These are phyloP conservation scores for Gentiana dahurica DNA, from an alignment of 257 asterid genomes.

Conservation along the genomic window DNA sequence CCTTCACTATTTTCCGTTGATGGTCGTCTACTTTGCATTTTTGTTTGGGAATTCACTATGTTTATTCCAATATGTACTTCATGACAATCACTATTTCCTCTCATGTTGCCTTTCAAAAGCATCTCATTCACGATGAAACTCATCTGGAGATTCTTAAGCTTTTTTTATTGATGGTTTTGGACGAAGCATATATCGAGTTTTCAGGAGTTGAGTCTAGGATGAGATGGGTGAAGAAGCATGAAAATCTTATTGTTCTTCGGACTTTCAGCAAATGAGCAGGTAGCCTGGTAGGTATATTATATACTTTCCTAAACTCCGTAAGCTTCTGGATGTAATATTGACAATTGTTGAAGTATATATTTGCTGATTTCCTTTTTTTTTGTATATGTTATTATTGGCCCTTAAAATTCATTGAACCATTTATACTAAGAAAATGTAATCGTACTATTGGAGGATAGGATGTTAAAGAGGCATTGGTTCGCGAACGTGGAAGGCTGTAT, in stretches of 20 bases:
- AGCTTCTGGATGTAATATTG: not conserved
- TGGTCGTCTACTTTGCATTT: too few relatives aligned
- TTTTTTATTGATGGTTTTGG: slow-evolving; percentile 84
- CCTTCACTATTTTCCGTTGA: too few relatives aligned
- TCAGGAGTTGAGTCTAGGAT: slow-evolving; percentile 80
- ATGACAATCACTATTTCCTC: not conserved
- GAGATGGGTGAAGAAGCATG: slow-evolving; percentile 95
- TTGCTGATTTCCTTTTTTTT: too few relatives aligned
- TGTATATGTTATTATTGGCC: not conserved
- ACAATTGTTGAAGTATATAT: too few relatives aligned
- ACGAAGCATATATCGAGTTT: slow-evolving; percentile 94
- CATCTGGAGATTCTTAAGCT: slow-evolving; percentile 58
- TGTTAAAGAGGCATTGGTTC: slow-evolving; percentile 84
- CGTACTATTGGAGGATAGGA: slow-evolving; percentile 25
- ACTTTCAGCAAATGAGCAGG: slow-evolving; percentile 99
- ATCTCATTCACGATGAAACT: slow-evolving; percentile 54
- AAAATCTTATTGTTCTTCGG: slow-evolving; percentile 89
- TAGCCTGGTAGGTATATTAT: slow-evolving; percentile 15
- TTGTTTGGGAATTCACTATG: too few relatives aligned
- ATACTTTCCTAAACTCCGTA: not conserved
- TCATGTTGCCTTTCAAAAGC: slow-evolving; percentile 35
- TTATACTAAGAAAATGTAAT: not conserved
- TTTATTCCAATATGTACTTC: slow-evolving; percentile 2
- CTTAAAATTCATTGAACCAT: not conserved
- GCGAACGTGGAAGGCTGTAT: slow-evolving; percentile 75